phyloP scores from a whole-genome alignment of 495 filamentous ascomycete species.

The Talaromyces trachyspermus region DNA sequence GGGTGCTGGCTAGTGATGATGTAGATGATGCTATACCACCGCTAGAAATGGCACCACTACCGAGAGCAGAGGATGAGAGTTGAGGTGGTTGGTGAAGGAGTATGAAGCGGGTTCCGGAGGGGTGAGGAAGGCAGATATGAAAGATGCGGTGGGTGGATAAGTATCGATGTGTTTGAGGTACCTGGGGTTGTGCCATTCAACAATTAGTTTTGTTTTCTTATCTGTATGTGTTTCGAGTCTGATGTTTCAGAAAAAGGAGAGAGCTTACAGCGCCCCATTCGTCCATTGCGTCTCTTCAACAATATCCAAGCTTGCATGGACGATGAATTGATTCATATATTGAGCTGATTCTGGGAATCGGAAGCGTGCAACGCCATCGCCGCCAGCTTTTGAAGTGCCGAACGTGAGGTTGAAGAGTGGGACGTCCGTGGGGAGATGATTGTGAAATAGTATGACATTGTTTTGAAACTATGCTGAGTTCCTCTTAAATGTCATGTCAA shows the following conservation, averaged over 20 bases:
- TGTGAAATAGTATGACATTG: slow-evolving; percentile 95
- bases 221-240: too few species aligned
- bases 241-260: too few species aligned
- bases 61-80: slow-evolving; percentile 31
- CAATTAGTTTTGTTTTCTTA: too few species aligned
- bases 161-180: slow-evolving; percentile 94
- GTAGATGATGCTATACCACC: slow-evolving; percentile 6
- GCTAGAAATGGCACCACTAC: slow-evolving; percentile 4
- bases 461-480: slow-evolving; percentile 2
- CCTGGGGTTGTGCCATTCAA: too few species aligned
- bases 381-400: slow-evolving; percentile 88
- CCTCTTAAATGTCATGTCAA: too few species aligned
- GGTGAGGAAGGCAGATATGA: slow-evolving; percentile 88
- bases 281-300: slow-evolving; percentile 94
- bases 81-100: slow-evolving; percentile 72
- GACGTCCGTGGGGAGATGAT: slow-evolving; percentile 87
- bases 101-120: slow-evolving; percentile 65
- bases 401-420: slow-evolving; percentile 95
- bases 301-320: slow-evolving; percentile 85
- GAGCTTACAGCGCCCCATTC: slow-evolving; percentile 61
- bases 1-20: slow-evolving; percentile 14
- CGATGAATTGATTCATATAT: slow-evolving; percentile 95
- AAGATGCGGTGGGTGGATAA: slow-evolving; percentile 69
- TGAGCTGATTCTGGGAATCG: slow-evolving; percentile 74
- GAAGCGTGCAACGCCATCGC: slow-evolving; percentile 76